Conservation (phyloP, 2,329 filamentous ascomycete species). For the Penicillium decumbens region DNA sequence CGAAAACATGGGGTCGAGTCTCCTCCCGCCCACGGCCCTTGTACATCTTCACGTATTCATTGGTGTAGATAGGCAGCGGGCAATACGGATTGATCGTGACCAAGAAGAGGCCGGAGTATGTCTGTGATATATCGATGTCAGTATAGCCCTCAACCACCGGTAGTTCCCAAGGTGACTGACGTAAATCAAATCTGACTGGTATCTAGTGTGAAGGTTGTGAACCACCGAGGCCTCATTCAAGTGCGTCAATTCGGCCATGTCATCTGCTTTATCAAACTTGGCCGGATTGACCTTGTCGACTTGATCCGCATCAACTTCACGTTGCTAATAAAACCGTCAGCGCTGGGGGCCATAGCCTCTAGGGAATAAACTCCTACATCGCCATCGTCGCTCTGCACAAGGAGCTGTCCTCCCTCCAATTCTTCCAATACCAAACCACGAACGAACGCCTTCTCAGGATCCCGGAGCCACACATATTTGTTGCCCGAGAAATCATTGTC, state of each 20-base stretch:
- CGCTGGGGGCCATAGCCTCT: neutral
- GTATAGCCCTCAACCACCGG: neutral
- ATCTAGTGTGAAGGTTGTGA: constrained; percentile 91
- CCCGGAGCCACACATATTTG: constrained; percentile 95
- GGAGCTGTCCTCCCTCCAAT: constrained; percentile 60
- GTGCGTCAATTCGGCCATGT: constrained; percentile 98
- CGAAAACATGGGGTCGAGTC: constrained; percentile 94
- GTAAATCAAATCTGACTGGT: constrained; percentile 92
- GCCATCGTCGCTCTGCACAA: constrained; percentile 92
- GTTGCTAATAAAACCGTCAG: constrained; percentile 57
- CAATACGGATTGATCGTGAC: constrained; percentile 98
- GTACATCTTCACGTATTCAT: constrained; percentile 98
- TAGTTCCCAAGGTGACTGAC: constrained; percentile 37
- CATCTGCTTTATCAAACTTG: constrained; percentile 98
- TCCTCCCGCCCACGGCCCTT: constrained; percentile 86
- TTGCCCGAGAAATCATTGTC: constrained; percentile 99
- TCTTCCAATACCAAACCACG: constrained; percentile 91
- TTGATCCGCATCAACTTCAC: constrained; percentile 76
- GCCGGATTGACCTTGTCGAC: constrained; percentile 99
- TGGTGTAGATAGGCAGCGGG: constrained; percentile 86
- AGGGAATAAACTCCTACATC: constrained; percentile 55
- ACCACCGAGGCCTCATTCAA: constrained; percentile 97
- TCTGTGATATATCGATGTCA: constrained; percentile 47
- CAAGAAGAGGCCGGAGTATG: constrained; percentile 93
- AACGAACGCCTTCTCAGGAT: constrained; percentile 80